Percentiles rank a stretch among this genome's conserved stretches.
Conservation (phyloP, 176 grass and related monocot species). For the Aechmea fasciata region DNA sequence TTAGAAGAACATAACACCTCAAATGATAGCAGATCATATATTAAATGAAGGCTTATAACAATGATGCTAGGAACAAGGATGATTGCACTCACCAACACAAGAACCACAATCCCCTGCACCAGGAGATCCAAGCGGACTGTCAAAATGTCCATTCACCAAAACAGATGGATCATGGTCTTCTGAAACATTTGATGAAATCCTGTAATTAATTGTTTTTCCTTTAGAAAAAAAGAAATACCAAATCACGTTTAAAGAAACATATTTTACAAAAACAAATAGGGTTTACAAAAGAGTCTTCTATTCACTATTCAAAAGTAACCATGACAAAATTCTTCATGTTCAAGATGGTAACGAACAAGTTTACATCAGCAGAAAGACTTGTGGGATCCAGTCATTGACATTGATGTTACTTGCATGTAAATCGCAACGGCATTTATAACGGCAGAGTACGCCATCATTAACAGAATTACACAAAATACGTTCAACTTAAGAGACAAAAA, state of each 20-base stretch:
- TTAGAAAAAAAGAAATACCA: conserved; percentile 22
- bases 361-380: neutral
- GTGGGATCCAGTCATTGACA: neutral
- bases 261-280: no score
- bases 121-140: conserved; percentile 91
- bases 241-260: no score
- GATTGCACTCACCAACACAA: conserved; percentile 73
- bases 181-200: conserved; percentile 98
- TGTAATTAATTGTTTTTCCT: conserved; percentile 63
- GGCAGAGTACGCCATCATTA: neutral
- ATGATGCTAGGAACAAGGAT: neutral
- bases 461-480: neutral
- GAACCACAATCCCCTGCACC: conserved; percentile 95
- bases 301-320: neutral
- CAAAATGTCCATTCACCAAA: conserved; percentile 96
- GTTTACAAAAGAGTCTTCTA: no score
- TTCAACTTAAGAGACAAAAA: neutral
- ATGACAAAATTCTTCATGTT: neutral
- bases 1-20: conserved; percentile 12
- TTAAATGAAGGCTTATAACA: neutral
- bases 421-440: neutral
- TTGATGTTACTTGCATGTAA: neutral
- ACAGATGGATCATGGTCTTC: conserved; percentile 70
- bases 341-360: neutral
- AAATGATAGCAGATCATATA: neutral